Conservation (phyloP, 805 yeast species). For the Candida methanosorbosa region DNA sequence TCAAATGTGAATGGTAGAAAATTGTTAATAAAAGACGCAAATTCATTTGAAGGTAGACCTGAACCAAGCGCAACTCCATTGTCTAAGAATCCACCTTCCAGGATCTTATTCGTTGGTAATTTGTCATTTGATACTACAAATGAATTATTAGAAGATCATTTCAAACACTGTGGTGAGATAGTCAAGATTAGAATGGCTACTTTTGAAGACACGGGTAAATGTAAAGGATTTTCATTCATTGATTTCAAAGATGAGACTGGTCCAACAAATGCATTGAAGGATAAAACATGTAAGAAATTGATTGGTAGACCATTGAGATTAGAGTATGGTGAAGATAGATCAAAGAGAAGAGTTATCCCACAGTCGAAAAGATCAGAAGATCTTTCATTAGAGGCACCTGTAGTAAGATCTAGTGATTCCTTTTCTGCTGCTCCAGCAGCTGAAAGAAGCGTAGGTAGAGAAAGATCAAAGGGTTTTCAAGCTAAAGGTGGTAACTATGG, state of each 20-base stretch:
- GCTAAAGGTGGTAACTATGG: slow-evolving; percentile 15
- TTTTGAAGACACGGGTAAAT: slow-evolving; percentile 92
- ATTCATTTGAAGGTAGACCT: slow-evolving; percentile 85
- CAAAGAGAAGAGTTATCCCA: slow-evolving; percentile 28
- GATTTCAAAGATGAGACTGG: slow-evolving; percentile 78
- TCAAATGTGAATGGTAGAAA: slow-evolving; percentile 73
- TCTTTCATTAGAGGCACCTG: neutral
- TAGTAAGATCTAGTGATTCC: neutral
- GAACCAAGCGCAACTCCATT: slow-evolving; percentile 29
- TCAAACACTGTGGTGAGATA: slow-evolving; percentile 89
- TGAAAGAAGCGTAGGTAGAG: slow-evolving; percentile 9
- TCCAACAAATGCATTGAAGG: slow-evolving; percentile 75
- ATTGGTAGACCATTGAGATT: slow-evolving; percentile 71
- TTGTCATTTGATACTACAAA: slow-evolving; percentile 86
- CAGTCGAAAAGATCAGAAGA: slow-evolving; percentile 1
- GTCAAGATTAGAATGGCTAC: slow-evolving; percentile 88
- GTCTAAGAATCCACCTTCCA: slow-evolving; percentile 78
- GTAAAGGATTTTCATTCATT: slow-evolving; percentile 92
- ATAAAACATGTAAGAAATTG: slow-evolving; percentile 54
- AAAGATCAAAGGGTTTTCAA: slow-evolving; percentile 17
- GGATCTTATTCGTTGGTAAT: slow-evolving; percentile 88
- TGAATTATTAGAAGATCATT: slow-evolving; percentile 68
- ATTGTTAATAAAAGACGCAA: slow-evolving; percentile 72
- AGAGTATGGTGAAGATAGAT: slow-evolving; percentile 94
- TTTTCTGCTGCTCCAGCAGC: neutral